Evolutionary conservation across 179 eudicot species (phyloP).

Genomic region (Beta macrorhiza): DNA sequence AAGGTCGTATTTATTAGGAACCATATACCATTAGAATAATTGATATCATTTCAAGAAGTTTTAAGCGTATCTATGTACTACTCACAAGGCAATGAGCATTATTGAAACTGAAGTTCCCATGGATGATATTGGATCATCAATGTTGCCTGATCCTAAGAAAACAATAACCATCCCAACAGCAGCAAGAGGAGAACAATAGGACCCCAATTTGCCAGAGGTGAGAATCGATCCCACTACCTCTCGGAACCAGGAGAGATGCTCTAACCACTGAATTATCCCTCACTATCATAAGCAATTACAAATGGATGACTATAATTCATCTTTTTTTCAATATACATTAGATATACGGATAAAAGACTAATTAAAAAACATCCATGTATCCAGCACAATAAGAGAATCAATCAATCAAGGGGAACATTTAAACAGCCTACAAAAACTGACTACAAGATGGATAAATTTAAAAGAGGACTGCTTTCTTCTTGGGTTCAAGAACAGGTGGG

Average conservation of each 20-base stretch:
- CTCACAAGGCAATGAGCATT: too few species aligned
- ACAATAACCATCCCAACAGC: not conserved
- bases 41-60: too few species aligned
- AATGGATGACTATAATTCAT: not conserved
- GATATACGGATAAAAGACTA: not conserved
- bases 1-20: too few species aligned
- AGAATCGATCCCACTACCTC: too few species aligned
- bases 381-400: not conserved
- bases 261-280: too few species aligned
- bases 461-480: slow-evolving; percentile 42
- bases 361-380: not conserved
- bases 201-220: too few species aligned
- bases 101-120: not conserved
- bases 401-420: not conserved
- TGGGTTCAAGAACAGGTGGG: slow-evolving; percentile 77
- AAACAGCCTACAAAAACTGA: slow-evolving; percentile 27
- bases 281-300: not conserved
- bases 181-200: not conserved
- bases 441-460: slow-evolving; percentile 27
- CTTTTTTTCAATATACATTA: too few species aligned
- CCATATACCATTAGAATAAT: too few species aligned
- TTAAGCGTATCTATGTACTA: too few species aligned
- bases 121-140: too few species aligned
- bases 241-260: too few species aligned
- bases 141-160: not conserved